Base-by-base conservation (phyloP, 192 early-diverging fungal species). In the Linnemannia exigua region DNA sequence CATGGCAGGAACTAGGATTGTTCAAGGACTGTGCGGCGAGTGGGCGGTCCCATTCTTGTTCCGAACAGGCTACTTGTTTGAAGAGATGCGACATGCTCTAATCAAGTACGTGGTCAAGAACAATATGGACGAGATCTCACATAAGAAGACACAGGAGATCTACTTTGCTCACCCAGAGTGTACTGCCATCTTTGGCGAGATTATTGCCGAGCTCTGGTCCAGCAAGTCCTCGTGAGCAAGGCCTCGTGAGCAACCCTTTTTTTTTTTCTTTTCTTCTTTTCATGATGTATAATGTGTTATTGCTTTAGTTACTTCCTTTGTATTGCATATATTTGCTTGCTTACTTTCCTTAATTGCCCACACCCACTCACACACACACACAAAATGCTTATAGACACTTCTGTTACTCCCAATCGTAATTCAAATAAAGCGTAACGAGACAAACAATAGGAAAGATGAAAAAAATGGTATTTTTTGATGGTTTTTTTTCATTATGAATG, bases 11-110 rank as follows among this genome's bases (percentile, higher is more conserved):
- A 9, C 35, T 15, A 70, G 50, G n/a, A 78, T 84, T 12, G 25
- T 79, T 0, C 9, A 14, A 6, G 72, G 67, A 54, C 54, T 84
- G 37, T 20, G 50, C 7, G 15, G 50, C 22, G 11, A 20, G 1
- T 84, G 82, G 82, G 82, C 72, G 16, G 71, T 84, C 3, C 37
- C 50, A 4, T 84, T 84, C 48, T 79, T 84, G 72, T 84, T 79
- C 73, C 38, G 82, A 46, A 84, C 82, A 2, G 82, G 61, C 0
- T 75, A 79, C 38, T 25, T 78, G 7, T 84, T 84, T 75, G 66
- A 77, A 36, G 76, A 70, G 20, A 44, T 84, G 52, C 31, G 77
- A 33, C 20, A 22, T 7, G 48, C 50, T 9, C 28, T 84, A 33
- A 71, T 84, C 72, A 63, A 36, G 22, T 84, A 38, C 71, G 54